A percentile compares a stretch with the other conserved stretches of the same genome.
Conservation (phyloP, 2,329 filamentous ascomycete species). For the Fusarium sacchari region DNA sequence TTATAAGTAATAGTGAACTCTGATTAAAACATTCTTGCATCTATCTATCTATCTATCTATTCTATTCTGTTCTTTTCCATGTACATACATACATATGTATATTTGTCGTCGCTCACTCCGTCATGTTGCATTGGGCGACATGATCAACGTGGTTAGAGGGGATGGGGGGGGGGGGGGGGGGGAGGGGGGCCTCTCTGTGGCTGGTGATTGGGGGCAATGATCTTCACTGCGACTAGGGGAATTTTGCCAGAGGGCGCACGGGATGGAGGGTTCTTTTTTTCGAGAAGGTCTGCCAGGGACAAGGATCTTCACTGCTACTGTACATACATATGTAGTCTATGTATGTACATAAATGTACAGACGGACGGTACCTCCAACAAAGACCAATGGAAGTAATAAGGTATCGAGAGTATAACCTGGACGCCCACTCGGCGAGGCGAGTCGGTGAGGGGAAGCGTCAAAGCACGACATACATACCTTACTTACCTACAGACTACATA, state of each 20-base stretch:
- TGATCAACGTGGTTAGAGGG: slow-evolving; percentile 26
- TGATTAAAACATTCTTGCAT: too few species aligned
- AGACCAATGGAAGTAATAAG: not conserved
- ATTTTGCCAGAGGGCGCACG: slow-evolving; percentile 22
- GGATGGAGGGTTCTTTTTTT: slow-evolving; percentile 34
- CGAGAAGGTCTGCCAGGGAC: slow-evolving; percentile 29
- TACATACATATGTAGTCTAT: too few species aligned
- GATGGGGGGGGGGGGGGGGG: slow-evolving; percentile 7
- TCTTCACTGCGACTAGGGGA: slow-evolving; percentile 30
- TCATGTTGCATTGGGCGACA: slow-evolving; percentile 27
- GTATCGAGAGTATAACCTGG: not conserved
- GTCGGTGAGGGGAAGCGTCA: slow-evolving; percentile 27
- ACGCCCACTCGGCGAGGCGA: slow-evolving; percentile 20
- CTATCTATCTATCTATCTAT: not conserved
- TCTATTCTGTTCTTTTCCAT: not conserved
- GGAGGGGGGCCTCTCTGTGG: not conserved
- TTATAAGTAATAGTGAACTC: not conserved
- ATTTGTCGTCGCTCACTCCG: not conserved
- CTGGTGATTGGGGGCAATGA: slow-evolving; percentile 19
- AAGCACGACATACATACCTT: not conserved
- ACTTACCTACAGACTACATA: too few species aligned
- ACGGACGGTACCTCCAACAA: not conserved
- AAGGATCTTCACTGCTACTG: slow-evolving; percentile 16
- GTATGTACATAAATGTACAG: not conserved
- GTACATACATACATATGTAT: not conserved